A percentile compares a stretch with the other conserved stretches of the same genome.
Evolutionary conservation across 208 protist species (phyloP).

Genomic region (Phytomonas sp.): DNA sequence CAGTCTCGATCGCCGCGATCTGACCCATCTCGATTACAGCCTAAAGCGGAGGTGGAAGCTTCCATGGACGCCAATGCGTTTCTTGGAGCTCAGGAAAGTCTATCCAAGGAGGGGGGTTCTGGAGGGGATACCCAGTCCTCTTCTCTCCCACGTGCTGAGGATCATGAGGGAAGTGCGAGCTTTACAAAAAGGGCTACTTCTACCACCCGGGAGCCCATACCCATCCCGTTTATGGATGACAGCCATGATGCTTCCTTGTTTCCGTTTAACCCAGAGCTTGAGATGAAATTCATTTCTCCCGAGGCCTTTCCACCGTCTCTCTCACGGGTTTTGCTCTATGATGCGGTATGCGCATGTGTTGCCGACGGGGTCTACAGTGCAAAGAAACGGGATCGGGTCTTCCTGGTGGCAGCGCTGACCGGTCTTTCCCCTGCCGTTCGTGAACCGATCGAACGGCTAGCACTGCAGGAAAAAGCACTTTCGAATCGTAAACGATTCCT

Average conservation of each 20-base stretch:
- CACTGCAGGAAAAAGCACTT: constrained; percentile 44
- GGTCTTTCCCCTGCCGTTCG: constrained; percentile 50
- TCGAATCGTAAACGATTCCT: constrained; percentile 45
- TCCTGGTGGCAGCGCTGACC: constrained; percentile 41
- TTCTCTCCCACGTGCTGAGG: neutral
- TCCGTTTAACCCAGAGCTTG: neutral
- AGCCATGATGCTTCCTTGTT: neutral
- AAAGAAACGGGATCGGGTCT: constrained; percentile 41
- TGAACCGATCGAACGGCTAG: constrained; percentile 55
- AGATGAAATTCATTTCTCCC: constrained; percentile 34
- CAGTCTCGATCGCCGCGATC: neutral
- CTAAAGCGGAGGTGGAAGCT: constrained; percentile 10
- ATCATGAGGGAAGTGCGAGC: neutral
- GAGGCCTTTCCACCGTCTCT: constrained; percentile 35
- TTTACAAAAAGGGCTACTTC: neutral
- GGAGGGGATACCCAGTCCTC: neutral
- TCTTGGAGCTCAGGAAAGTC: neutral
- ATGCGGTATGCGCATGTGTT: constrained; percentile 53
- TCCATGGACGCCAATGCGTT: neutral
- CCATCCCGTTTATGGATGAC: neutral
- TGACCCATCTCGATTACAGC: neutral
- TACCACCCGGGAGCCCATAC: neutral
- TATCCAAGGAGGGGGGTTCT: neutral
- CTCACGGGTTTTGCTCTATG: constrained; percentile 53
- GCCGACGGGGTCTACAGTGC: constrained; percentile 44